Evolutionary conservation across 2,329 filamentous ascomycete species (phyloP), one percentile per base, ranked within the genome.

Genomic region (Exophiala phaeomuriformis): DNA sequence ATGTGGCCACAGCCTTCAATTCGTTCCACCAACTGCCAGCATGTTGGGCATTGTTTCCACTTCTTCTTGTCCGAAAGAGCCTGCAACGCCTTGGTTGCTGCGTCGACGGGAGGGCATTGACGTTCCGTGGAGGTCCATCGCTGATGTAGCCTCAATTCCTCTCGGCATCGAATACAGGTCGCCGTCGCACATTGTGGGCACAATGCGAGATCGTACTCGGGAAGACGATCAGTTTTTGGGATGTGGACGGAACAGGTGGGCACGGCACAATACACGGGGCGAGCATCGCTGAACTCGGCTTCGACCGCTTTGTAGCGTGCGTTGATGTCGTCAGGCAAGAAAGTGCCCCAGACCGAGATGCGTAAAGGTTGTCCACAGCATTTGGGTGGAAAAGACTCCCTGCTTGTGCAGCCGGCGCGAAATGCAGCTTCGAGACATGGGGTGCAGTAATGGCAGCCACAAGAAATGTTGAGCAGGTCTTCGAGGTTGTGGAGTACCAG

Each of bases 1-100:
- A 61, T 55, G 9, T 57, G 52, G 33, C 56, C 41, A 36, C 59
- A 61, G 3, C 59, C 59, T 3, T 49, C 52, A 6, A 32, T 52
- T 27, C 52, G 57, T 44, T 61, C 59, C 29, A 58, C 52, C 55
- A 58, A 52, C 36, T 36, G 52, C 43, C 44, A 49, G 50, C 59
- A 61, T 10, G 48, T 53, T 9, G 57, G 59, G 44, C 59, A 61
- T 48, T 57, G 54, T 46, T 52, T 53, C 59, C 59, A 61, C 35
- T 52, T 52, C 33, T 60, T 47, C 12, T 51, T 42, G n/a, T 31
- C 35, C 19, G 46, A 44, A 9, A 61, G 29, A 5, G 37, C 42
- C 12, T 39, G 51, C 35, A 58, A 44, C 27, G 51, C 53, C 6
- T 9, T 7, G 5, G 47, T 31, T 31, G 37, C 43, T 4, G n/a